A percentile compares a stretch with the other conserved stretches of the same genome.
phyloP scores from a whole-genome alignment of 345 rosid species.

The Rhodamnia argentea region DNA sequence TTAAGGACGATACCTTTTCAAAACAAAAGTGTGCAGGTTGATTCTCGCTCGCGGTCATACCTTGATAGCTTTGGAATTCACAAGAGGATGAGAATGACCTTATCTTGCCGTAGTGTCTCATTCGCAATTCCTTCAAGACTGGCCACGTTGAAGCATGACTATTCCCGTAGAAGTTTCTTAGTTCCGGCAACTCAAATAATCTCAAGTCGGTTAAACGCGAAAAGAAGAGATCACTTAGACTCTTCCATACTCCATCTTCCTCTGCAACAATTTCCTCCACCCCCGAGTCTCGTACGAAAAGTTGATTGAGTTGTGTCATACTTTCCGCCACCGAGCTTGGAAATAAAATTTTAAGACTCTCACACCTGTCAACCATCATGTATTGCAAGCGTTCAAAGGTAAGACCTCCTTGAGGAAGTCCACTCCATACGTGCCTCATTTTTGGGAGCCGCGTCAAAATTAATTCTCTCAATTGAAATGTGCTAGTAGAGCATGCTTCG shows the following conservation, averaged over 20 bases:
- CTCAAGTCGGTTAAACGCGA: neutral
- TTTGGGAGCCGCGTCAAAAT: accelerated
- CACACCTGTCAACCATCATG: neutral
- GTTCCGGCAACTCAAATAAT: neutral
- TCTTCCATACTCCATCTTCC: neutral
- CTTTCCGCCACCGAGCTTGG: neutral
- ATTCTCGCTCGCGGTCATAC: neutral
- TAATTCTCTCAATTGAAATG: neutral
- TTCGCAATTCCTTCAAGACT: neutral
- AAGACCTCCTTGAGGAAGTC: neutral
- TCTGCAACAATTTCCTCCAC: neutral
- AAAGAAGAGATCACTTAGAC: neutral
- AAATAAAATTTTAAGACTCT: neutral
- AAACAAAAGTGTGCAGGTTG: neutral
- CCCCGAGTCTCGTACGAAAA: neutral
- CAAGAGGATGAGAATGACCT: neutral
- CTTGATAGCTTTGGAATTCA: neutral
- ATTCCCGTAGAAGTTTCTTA: no score
- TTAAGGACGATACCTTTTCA: neutral
- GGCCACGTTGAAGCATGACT: neutral
- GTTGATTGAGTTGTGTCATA: neutral
- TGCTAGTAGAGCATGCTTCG: accelerated
- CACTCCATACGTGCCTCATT: neutral
- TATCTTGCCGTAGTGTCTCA: neutral
- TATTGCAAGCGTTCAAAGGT: accelerated